These are phyloP conservation scores for Mycena albidolilacea DNA, from an alignment of 768 basidiomycete genomes.

Conservation along the genomic window DNA sequence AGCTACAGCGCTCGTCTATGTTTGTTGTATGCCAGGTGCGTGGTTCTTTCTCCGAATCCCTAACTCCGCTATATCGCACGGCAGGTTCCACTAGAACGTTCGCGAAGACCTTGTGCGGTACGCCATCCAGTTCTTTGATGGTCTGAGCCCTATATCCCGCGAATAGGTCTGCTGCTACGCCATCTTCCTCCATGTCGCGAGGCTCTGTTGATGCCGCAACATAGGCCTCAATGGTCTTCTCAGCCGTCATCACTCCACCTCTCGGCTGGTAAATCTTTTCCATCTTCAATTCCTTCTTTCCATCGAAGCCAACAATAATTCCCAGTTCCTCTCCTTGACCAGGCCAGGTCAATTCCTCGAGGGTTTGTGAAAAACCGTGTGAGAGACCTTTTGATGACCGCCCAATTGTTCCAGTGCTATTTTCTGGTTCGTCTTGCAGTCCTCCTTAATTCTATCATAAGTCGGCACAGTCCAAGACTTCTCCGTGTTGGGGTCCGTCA, in stretches of 20 bases:
- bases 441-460: constrained; percentile 5
- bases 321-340: too few relatives aligned
- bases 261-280: constrained; percentile 21
- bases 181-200: background rate
- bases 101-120: background rate
- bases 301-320: constrained; percentile 12
- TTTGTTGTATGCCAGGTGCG: too few relatives aligned
- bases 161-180: constrained; percentile 1
- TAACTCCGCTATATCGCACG: background rate
- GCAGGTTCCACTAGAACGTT: constrained; percentile 1
- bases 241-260: background rate
- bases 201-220: constrained; percentile 3
- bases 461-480: constrained; percentile 23
- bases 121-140: background rate
- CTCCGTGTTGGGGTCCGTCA: constrained; percentile 45
- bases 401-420: background rate
- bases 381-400: background rate
- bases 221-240: background rate
- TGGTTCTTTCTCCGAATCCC: too few relatives aligned
- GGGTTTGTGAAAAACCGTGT: constrained; percentile 25
- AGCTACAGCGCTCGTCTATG: too few relatives aligned
- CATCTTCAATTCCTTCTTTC: background rate
- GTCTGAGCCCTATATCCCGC: background rate
- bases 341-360: constrained; percentile 21
- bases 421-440: background rate